Evolutionary conservation across 2,329 filamentous ascomycete genomes (phyloP).

Genomic region (Sordariomycetes sp.): DNA sequence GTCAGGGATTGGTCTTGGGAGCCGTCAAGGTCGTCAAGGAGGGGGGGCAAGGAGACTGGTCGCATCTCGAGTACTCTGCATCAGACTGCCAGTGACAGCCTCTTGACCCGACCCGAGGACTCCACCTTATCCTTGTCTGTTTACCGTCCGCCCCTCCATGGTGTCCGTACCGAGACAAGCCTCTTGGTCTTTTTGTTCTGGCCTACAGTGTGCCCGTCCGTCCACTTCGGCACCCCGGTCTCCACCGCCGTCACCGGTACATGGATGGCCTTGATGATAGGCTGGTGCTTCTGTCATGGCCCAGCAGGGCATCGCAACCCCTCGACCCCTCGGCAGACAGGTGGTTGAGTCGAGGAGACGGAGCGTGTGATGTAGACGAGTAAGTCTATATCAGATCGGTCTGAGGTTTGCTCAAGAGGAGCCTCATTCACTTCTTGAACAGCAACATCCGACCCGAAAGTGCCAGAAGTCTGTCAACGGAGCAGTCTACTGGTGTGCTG

Average conservation of each 20-base stretch:
- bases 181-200: constrained; percentile 2
- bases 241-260: constrained; percentile 7
- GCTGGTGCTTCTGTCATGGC: not conserved
- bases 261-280: constrained; percentile 1
- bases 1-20: constrained; percentile 3
- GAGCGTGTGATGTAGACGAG: too few relatives aligned
- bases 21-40: constrained; percentile 1
- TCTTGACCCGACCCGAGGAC: not conserved
- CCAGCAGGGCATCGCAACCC: constrained; percentile 2
- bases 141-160: constrained; percentile 3
- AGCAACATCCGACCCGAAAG: too few relatives aligned
- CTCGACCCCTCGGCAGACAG: constrained; percentile 5
- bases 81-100: constrained; percentile 1
- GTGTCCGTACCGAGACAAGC: constrained; percentile 8
- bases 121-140: constrained; percentile 6
- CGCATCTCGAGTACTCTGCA: not conserved
- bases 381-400: too few relatives aligned
- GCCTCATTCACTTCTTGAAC: too few relatives aligned
- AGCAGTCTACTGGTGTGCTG: too few relatives aligned
- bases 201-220: constrained; percentile 7
- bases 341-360: too few relatives aligned
- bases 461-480: too few relatives aligned
- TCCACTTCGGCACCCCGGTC: constrained; percentile 10
- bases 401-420: too few relatives aligned
- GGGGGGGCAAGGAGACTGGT: not conserved